Evolutionary conservation across 208 protist genomes (phyloP).

Genomic region (Strigomonas galati): DNA sequence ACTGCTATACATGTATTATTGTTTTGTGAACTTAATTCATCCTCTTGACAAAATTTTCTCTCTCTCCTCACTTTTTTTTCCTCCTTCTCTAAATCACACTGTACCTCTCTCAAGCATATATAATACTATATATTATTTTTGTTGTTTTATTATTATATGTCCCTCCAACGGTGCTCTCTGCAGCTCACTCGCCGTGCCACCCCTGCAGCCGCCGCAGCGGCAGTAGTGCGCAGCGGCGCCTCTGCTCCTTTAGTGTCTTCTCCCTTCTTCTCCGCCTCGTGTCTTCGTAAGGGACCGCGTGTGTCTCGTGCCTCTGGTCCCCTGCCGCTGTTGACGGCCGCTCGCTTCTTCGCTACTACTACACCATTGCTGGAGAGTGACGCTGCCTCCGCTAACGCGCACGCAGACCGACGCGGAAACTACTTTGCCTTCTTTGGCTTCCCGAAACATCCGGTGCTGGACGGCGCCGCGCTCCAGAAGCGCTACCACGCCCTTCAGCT

Average conservation of each 20-base stretch:
- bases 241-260: too few relatives aligned
- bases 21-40: background rate
- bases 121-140: background rate
- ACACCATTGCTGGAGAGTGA: background rate
- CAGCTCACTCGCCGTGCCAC: background rate
- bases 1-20: background rate
- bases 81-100: constrained; percentile 2
- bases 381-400: background rate
- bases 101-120: constrained; percentile 2
- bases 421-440: constrained; percentile 77
- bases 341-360: too few relatives aligned
- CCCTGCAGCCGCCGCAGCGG: background rate
- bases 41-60: background rate
- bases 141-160: background rate
- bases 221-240: too few relatives aligned
- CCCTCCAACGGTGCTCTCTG: background rate
- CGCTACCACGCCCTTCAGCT: constrained; percentile 75
- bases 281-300: background rate
- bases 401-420: constrained; percentile 32
- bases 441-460: constrained; percentile 37
- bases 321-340: too few relatives aligned
- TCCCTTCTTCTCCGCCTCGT: background rate
- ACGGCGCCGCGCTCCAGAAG: constrained; percentile 55
- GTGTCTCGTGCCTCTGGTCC: background rate
- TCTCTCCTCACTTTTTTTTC: background rate